Evolutionary conservation across 306 rosid genomes (phyloP), one percentile per base, ranked within the genome.

Genomic region (Gastrolobium bilobum): DNA sequence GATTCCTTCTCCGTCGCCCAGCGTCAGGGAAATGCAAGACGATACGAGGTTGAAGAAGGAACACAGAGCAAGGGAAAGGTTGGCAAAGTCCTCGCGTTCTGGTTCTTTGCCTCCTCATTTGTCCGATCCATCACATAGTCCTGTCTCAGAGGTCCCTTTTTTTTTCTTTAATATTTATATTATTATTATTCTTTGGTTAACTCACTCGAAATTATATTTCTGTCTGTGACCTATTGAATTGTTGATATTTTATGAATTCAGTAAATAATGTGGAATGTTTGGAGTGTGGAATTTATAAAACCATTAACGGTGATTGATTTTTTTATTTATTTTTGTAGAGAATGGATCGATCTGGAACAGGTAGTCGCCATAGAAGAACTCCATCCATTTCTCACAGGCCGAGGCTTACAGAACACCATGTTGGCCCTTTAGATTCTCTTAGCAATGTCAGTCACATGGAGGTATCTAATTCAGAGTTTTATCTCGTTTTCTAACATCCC

Each of bases 101-200:
- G 96, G 96, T 53, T 91, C 97, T 80, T 60, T 96, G 82, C 99
- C 99, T 53, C 98, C 97, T 2, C 98, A 96, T 88, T 89, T 96
- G 81, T 96, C 96, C 79, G 98, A 96, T 96, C 99, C 98, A 31
- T 91, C 99, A 0, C 98, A 96, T 38, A 96, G 97, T 81, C 99
- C 99, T 4, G 89, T 88, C 4, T 96, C 96, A 10, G 97, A 95
- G 98, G 99, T 95, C 44, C 29, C 44, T 6, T 65, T 77, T 14
- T 59, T 8, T 4, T 43, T n/a, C n/a, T 0, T 33, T 33, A 13
- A 0, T 7, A 2, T 34, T 61, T 40, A 8, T 20, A 20, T 20
- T 20, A 20, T 20, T 20, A 20, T 20, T 20, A 20, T 20, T 20
- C 0, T 20, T 20, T 20, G 26, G 26, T 20, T 20, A 20, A 20